Base-by-base conservation (phyloP, 1,139 yeast genomes). In the Hansenula sp. region DNA sequence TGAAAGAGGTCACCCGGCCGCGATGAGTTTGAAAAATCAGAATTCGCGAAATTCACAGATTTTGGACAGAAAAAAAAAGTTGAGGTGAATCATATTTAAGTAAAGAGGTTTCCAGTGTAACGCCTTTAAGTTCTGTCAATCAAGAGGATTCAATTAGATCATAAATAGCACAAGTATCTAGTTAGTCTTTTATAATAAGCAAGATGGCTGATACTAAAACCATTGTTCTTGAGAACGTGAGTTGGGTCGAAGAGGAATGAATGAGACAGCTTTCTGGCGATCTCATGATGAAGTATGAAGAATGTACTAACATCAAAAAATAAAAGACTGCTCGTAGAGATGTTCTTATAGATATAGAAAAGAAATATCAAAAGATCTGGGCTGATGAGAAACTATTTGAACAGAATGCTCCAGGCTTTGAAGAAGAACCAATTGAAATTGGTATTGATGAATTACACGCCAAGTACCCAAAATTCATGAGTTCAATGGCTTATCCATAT, bases 401-500 rank as follows among this genome's bases (percentile, higher is more conserved):
- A 62, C 73, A 86, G 43, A 79, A 92, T 62, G 96, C 98, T 13
- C 98, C 98, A 37, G 64, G 81, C 22, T 53, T 76, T 39, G 83
- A 77, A 38, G 92, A 83, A 51, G 79, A 82, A 38, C 73, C 72
- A 34, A 71, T 77, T 40, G 73, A 77, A 44, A 66, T 75, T 40
- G 62, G 59, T 29, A 57, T 68, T 36, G 96, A 82, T 38, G 87
- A 83, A 57, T 73, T 92, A 49, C 89, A 87, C 56, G 74, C 71
- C 46, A 75, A 81, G 57, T 75, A 83, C 62, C 97, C 98, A 43
- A 94, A 94, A 65, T 85, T 74, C 66, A 84, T 88, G 70, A 78
- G 88, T 19, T 83, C 96, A 39, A 90, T 94, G 97, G 98, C 98
- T 12, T 94, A 87, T 60, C 99, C 99, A 32, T 94, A 94, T 68